Evolutionary conservation across 1,139 yeast genomes (phyloP).

Genomic region (Lodderomyces pseudojiufengensis): DNA sequence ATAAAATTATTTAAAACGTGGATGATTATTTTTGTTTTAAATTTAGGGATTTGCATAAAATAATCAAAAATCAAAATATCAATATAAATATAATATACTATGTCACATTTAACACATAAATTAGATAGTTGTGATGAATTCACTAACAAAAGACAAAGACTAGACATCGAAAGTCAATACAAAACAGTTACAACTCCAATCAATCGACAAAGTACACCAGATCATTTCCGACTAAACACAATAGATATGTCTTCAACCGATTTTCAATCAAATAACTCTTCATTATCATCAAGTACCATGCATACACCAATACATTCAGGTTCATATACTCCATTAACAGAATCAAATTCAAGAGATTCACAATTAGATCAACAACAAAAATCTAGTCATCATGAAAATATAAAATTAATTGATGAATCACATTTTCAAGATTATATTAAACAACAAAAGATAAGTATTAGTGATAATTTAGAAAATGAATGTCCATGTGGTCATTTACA

Average conservation of each 20-base stretch:
- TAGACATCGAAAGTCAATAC: background rate
- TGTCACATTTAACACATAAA: slow-evolving; percentile 4
- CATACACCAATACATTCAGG: slow-evolving; percentile 7
- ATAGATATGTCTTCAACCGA: slow-evolving; percentile 2
- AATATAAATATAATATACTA: too few relatives aligned
- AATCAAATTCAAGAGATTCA: slow-evolving; percentile 10
- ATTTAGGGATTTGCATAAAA: too few relatives aligned
- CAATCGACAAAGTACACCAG: too few relatives aligned
- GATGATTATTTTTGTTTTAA: too few relatives aligned
- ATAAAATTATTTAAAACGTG: background rate
- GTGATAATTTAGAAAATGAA: slow-evolving; percentile 6
- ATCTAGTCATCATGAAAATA: background rate
- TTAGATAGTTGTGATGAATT: slow-evolving; percentile 7
- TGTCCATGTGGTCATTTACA: slow-evolving; percentile 38
- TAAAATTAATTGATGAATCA: slow-evolving; percentile 1
- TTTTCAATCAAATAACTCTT: background rate
- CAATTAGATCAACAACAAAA: background rate
- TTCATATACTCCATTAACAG: slow-evolving; percentile 13
- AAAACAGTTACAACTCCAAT: too few relatives aligned
- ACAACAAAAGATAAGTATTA: slow-evolving; percentile 5
- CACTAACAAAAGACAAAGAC: slow-evolving; percentile 8
- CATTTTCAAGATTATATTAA: background rate
- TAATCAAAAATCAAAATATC: too few relatives aligned
- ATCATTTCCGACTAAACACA: too few relatives aligned
- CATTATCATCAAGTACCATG: background rate